Evolutionary conservation across 805 yeast species (phyloP).

Genomic region (Myxozyma mucilagina): DNA sequence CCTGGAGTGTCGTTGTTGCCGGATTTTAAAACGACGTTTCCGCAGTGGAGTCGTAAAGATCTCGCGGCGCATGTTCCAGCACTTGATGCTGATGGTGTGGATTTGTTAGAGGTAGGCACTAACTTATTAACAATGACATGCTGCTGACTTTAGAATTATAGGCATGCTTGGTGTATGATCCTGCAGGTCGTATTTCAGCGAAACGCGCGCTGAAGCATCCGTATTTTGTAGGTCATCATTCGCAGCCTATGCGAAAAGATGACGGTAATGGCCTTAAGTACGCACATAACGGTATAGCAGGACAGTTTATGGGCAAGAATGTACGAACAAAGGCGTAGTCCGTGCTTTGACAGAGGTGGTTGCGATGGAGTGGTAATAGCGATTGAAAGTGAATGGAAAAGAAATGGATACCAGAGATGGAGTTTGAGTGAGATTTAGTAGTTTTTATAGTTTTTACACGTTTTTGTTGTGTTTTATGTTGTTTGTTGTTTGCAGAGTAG

Average conservation of each 20-base stretch:
- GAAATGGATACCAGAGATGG: too few species aligned
- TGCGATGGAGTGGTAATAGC: too few species aligned
- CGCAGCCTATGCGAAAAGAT: constrained; percentile 7
- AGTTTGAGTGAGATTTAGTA: too few species aligned
- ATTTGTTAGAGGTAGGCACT: constrained; percentile 55
- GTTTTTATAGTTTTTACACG: background rate
- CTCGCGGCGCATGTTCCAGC: constrained; percentile 71
- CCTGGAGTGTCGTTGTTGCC: constrained; percentile 90
- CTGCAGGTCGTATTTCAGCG: constrained; percentile 90
- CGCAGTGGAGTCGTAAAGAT: constrained; percentile 79
- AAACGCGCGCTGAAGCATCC: constrained; percentile 90
- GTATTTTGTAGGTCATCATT: constrained; percentile 51
- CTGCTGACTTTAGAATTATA: background rate
- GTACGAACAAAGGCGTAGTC: constrained; percentile 13
- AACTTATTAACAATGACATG: background rate
- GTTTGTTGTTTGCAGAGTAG: background rate
- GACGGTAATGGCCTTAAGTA: constrained; percentile 2
- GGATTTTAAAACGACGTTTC: constrained; percentile 90
- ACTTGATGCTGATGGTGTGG: constrained; percentile 80
- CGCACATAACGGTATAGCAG: constrained; percentile 6
- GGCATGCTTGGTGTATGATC: constrained; percentile 83
- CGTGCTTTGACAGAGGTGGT: too few species aligned
- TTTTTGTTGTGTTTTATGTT: background rate
- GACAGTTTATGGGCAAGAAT: constrained; percentile 11
- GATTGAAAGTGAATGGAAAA: too few species aligned